Conservation (phyloP, 768 basidiomycete genomes). For the Termitomyces sp. region DNA sequence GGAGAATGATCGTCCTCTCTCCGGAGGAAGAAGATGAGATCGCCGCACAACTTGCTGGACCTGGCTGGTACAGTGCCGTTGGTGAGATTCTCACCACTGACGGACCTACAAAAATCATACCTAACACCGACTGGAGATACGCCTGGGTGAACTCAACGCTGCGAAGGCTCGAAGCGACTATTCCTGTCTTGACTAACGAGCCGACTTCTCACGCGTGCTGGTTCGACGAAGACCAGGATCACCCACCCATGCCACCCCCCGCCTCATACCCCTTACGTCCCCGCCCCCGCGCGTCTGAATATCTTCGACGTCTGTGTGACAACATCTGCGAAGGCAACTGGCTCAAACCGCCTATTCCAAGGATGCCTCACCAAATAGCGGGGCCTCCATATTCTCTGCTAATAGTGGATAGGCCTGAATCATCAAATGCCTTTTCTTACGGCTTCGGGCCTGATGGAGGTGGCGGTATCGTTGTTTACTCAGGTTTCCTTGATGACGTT, state of each 20-base stretch:
- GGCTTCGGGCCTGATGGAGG: slow-evolving; percentile 91
- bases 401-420: slow-evolving; percentile 81
- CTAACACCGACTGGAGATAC: slow-evolving; percentile 84
- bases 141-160: slow-evolving; percentile 82
- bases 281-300: slow-evolving; percentile 73
- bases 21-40: slow-evolving; percentile 93
- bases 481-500: slow-evolving; percentile 89
- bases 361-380: slow-evolving; percentile 51
- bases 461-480: slow-evolving; percentile 92
- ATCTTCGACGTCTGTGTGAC: slow-evolving; percentile 56
- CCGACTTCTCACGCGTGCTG: slow-evolving; percentile 52
- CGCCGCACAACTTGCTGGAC: slow-evolving; percentile 73
- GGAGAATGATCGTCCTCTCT: slow-evolving; percentile 84
- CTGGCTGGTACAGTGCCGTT: slow-evolving; percentile 86
- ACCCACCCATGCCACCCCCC: slow-evolving; percentile 73
- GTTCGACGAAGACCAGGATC: slow-evolving; percentile 45
- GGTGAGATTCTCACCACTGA: slow-evolving; percentile 70
- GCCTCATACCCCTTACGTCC: slow-evolving; percentile 80
- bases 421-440: slow-evolving; percentile 91
- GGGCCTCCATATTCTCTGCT: slow-evolving; percentile 91
- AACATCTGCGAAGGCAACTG: slow-evolving; percentile 37
- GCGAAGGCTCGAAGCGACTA: slow-evolving; percentile 68
- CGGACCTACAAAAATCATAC: slow-evolving; percentile 60
- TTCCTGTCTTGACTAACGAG: slow-evolving; percentile 66
- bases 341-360: slow-evolving; percentile 26